A percentile compares a stretch with the other conserved stretches of the same genome.
Conservation (phyloP, 176 grass and related monocot genomes). For the Rhynchospora pubera region DNA sequence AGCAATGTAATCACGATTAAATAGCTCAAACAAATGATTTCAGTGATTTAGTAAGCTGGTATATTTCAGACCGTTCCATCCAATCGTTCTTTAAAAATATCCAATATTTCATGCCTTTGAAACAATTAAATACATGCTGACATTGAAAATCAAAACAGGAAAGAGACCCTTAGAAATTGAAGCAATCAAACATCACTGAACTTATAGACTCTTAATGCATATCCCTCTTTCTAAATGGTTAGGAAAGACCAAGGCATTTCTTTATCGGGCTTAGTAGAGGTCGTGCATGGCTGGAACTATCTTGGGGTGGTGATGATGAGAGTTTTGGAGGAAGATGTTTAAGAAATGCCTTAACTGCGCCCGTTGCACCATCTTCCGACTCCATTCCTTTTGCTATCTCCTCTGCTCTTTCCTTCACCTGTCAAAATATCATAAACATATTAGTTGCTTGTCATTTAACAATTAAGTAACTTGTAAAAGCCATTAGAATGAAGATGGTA, state of each 20-base stretch:
- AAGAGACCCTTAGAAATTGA: not conserved
- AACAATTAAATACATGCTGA: not conserved
- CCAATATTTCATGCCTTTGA: not conserved
- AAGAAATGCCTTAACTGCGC: conserved; percentile 30
- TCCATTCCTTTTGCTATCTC: conserved; percentile 29
- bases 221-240: not conserved
- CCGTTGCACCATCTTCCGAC: conserved; percentile 32
- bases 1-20: too few relatives aligned
- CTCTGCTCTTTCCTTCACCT: conserved; percentile 36
- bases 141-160: not conserved
- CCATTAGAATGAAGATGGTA: conserved; percentile 18
- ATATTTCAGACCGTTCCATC: not conserved
- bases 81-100: not conserved
- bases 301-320: not conserved
- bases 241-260: conserved; percentile 33
- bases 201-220: not conserved
- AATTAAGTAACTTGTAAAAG: not conserved
- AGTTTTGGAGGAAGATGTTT: conserved; percentile 36
- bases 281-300: not conserved
- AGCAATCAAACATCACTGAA: not conserved
- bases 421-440: not conserved
- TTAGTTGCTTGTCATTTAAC: not conserved
- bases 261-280: conserved; percentile 1
- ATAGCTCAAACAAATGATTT: too few relatives aligned
- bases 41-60: too few relatives aligned